phyloP scores from a whole-genome alignment of 805 yeast species.

The Hanseniaspora taiwanica region DNA sequence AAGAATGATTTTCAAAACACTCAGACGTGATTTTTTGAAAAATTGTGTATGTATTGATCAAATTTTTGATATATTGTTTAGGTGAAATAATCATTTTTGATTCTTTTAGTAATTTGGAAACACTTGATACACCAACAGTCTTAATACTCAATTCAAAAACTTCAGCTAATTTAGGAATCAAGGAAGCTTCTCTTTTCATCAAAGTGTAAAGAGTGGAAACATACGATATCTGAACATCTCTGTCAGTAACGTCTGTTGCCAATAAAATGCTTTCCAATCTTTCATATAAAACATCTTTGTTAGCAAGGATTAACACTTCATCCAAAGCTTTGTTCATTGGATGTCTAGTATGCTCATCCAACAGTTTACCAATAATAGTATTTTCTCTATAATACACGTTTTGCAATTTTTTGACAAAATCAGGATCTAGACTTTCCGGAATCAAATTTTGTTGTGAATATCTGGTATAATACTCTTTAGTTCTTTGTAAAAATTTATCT shows the following conservation, averaged over 20 bases:
- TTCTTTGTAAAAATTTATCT: slow-evolving; percentile 55
- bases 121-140: slow-evolving; percentile 36
- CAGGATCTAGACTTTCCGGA: background rate
- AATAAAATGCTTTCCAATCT: slow-evolving; percentile 59
- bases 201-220: slow-evolving; percentile 65
- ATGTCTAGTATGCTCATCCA: slow-evolving; percentile 64
- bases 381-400: slow-evolving; percentile 40
- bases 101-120: slow-evolving; percentile 13
- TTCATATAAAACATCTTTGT: slow-evolving; percentile 59
- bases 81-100: slow-evolving; percentile 30
- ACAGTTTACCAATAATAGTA: slow-evolving; percentile 58
- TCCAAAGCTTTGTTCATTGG: slow-evolving; percentile 64
- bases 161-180: slow-evolving; percentile 65
- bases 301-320: slow-evolving; percentile 34
- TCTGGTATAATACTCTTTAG: slow-evolving; percentile 31
- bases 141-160: slow-evolving; percentile 63
- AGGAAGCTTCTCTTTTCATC: slow-evolving; percentile 63
- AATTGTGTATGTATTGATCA: slow-evolving; percentile 55
- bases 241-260: slow-evolving; percentile 30
- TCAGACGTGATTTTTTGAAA: slow-evolving; percentile 50
- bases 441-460: background rate
- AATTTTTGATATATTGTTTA: slow-evolving; percentile 62
- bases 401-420: background rate
- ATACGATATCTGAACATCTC: slow-evolving; percentile 31
- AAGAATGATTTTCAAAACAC: slow-evolving; percentile 33